Conservation (phyloP, 768 basidiomycete species). For the Pholiota molesta region DNA sequence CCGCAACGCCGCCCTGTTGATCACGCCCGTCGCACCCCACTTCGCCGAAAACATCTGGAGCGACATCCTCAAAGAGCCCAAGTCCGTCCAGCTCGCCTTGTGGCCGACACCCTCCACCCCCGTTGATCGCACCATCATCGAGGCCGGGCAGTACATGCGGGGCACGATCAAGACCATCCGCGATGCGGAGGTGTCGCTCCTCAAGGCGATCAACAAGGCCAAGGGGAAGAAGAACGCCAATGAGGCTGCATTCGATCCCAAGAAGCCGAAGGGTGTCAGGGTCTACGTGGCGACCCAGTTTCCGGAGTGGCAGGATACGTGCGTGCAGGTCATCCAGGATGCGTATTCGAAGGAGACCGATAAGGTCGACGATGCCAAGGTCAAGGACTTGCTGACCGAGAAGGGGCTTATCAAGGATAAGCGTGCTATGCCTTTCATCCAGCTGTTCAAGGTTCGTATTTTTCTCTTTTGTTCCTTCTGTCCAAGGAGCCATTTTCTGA, state of each 20-base stretch:
- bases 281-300: conserved; percentile 91
- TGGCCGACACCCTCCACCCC: conserved; percentile 75
- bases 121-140: conserved; percentile 68
- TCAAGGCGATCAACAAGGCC: conserved; percentile 80
- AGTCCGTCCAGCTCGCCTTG: conserved; percentile 78
- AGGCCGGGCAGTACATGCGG: conserved; percentile 85
- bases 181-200: conserved; percentile 77
- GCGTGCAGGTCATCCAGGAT: conserved; percentile 75
- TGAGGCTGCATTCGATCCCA: conserved; percentile 73
- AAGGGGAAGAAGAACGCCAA: conserved; percentile 59
- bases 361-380: conserved; percentile 81
- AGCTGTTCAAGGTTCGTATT: conserved; percentile 80
- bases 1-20: conserved; percentile 74
- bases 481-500: background rate
- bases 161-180: conserved; percentile 89
- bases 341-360: conserved; percentile 59
- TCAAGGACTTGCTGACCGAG: conserved; percentile 66
- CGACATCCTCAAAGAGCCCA: conserved; percentile 67
- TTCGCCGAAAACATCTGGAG: conserved; percentile 92
- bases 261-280: conserved; percentile 80
- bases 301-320: conserved; percentile 92
- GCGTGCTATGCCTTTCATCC: conserved; percentile 92
- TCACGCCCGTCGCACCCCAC: conserved; percentile 90
- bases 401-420: conserved; percentile 94
- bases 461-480: background rate